phyloP scores from a whole-genome alignment of 805 yeast genomes.

The Schizosaccharomyces octosporus region DNA sequence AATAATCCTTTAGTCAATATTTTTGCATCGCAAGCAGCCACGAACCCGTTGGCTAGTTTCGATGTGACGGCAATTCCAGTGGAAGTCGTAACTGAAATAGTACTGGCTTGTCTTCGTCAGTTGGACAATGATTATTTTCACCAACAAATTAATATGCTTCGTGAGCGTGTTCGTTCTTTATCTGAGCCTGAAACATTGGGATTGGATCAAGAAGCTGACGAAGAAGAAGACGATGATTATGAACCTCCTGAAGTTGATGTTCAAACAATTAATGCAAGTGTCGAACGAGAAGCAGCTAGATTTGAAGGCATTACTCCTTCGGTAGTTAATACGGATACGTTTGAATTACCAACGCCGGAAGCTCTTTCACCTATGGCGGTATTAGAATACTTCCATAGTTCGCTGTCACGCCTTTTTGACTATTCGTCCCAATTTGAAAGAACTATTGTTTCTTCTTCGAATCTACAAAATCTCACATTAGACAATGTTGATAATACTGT shows the following conservation, averaged over 20 bases:
- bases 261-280: slow-evolving; percentile 5
- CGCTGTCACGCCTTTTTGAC: slow-evolving; percentile 20
- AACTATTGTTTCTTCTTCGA: slow-evolving; percentile 1
- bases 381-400: slow-evolving; percentile 28
- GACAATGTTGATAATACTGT: slow-evolving; percentile 19
- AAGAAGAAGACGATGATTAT: slow-evolving; percentile 11
- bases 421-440: slow-evolving; percentile 4
- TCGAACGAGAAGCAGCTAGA: not conserved
- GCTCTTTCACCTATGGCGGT: slow-evolving; percentile 29
- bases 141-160: not conserved
- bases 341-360: slow-evolving; percentile 7
- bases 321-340: not conserved
- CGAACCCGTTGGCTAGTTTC: not conserved
- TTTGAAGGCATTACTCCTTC: not conserved
- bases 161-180: not conserved
- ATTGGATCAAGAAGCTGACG: not conserved
- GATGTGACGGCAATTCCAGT: slow-evolving; percentile 1
- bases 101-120: not conserved
- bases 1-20: slow-evolving; percentile 1
- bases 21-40: not conserved
- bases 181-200: not conserved
- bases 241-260: slow-evolving; percentile 8
- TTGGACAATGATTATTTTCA: not conserved
- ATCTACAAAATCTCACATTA: slow-evolving; percentile 5
- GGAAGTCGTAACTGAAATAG: not conserved